phyloP scores from a whole-genome alignment of 371 early-diverging fungal species.

The Mucor ambiguus region DNA sequence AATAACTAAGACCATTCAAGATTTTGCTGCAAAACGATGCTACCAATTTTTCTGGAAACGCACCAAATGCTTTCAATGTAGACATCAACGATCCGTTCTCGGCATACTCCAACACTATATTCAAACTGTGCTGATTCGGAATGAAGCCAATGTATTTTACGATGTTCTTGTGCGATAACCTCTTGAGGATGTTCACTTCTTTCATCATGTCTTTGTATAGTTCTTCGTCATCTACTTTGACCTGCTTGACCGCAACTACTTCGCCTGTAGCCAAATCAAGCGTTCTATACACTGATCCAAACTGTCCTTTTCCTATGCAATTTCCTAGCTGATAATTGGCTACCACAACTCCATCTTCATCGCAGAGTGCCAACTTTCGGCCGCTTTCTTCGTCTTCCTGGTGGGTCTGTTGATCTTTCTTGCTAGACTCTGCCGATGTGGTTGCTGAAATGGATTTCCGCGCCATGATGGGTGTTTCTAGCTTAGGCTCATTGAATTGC shows the following conservation, averaged over 20 bases:
- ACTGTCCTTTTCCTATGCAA: constrained; percentile 92
- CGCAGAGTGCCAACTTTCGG: constrained; percentile 30
- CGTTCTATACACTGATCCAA: constrained; percentile 86
- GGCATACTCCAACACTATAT: constrained; percentile 90
- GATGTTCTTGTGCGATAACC: constrained; percentile 79
- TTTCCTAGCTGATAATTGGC: constrained; percentile 79
- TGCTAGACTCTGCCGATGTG: background rate
- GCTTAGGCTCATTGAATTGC: background rate
- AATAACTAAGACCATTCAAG: constrained; percentile 85
- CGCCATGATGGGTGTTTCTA: background rate
- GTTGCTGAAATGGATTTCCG: background rate
- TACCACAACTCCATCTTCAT: constrained; percentile 49
- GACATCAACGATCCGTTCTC: constrained; percentile 94
- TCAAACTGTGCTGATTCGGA: constrained; percentile 69
- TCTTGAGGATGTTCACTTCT: constrained; percentile 75
- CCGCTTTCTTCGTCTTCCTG: background rate
- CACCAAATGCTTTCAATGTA: constrained; percentile 89
- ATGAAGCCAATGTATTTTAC: constrained; percentile 88
- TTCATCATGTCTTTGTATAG: constrained; percentile 60
- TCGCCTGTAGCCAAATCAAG: constrained; percentile 86
- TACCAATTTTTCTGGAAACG: constrained; percentile 93
- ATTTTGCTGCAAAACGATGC: constrained; percentile 90
- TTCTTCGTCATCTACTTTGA: constrained; percentile 70
- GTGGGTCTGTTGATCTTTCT: background rate
- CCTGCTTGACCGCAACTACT: constrained; percentile 87